Evolutionary conservation across 306 rosid genomes (phyloP).

Genomic region (Pterocarpus santalinus): DNA sequence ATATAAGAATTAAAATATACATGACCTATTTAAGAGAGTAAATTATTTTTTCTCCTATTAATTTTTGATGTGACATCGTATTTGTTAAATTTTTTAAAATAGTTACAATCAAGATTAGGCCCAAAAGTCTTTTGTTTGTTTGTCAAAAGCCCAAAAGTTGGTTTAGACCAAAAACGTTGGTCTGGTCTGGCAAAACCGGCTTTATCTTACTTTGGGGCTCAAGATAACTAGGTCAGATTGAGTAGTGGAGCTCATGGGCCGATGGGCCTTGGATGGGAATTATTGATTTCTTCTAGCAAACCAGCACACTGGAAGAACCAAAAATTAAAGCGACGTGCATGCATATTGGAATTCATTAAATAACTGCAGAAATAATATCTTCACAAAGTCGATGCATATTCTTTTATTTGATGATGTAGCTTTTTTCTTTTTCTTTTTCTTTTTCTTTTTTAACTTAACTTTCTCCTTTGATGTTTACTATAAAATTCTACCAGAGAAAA

Average conservation of each 20-base stretch:
- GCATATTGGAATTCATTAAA: not conserved
- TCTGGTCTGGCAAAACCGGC: too few species aligned
- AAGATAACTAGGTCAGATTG: not conserved
- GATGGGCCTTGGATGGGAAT: not conserved
- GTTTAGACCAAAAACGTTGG: too few species aligned
- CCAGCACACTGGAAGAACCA: not conserved
- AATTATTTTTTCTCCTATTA: too few species aligned
- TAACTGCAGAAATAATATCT: not conserved
- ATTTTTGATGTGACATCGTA: too few species aligned
- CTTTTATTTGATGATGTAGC: not conserved
- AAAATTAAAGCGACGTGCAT: too few species aligned
- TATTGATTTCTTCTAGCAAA: not conserved
- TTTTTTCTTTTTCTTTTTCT: not conserved
- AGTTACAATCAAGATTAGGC: too few species aligned
- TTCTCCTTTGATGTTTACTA: not conserved
- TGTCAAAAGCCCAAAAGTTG: too few species aligned
- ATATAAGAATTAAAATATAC: too few species aligned
- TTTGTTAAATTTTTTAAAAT: too few species aligned
- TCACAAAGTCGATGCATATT: not conserved
- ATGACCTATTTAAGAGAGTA: too few species aligned
- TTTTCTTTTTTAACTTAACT: not conserved
- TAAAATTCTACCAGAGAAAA: not conserved
- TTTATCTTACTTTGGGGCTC: too few species aligned
- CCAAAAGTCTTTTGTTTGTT: too few species aligned
- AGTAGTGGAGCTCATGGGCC: not conserved